Percentiles rank a stretch among this genome's conserved stretches.
These are phyloP conservation scores for Bruguiera hainesii DNA, from an alignment of 441 rosid genomes.

Conservation along the genomic window DNA sequence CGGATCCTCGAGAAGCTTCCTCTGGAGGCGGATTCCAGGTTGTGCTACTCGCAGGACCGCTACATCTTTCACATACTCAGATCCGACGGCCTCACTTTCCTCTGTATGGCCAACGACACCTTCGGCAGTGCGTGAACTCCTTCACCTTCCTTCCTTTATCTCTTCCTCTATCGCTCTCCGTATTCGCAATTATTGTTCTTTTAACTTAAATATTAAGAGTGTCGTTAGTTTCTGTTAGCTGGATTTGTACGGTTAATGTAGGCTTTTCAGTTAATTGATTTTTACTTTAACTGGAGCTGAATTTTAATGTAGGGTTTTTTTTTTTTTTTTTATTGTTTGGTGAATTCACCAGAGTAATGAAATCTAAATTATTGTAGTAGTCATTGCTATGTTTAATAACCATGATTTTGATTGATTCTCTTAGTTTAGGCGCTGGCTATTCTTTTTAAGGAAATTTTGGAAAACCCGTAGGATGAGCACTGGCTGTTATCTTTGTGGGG, in stretches of 20 bases:
- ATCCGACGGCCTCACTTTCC: constrained; percentile 84
- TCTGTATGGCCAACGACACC: constrained; percentile 94
- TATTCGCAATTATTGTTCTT: not conserved
- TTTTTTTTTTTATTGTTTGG: too few relatives aligned
- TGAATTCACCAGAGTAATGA: too few relatives aligned
- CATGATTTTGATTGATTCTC: too few relatives aligned
- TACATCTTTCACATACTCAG: constrained; percentile 90
- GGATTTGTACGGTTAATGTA: not conserved
- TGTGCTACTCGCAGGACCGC: constrained; percentile 91
- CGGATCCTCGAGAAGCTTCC: constrained; percentile 91
- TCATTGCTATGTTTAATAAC: too few relatives aligned
- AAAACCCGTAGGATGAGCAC: not conserved
- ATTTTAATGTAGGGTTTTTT: too few relatives aligned
- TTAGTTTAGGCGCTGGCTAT: too few relatives aligned
- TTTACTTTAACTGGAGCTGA: too few relatives aligned
- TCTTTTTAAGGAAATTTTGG: not conserved
- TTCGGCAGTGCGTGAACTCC: constrained; percentile 66
- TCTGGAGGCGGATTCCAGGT: constrained; percentile 56
- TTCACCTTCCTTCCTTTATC: not conserved
- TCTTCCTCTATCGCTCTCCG: not conserved
- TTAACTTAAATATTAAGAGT: not conserved
- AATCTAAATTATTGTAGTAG: too few relatives aligned
- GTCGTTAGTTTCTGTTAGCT: not conserved
- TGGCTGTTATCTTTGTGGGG: not conserved
- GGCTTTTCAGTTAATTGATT: too few relatives aligned